Conservation (phyloP, 495 filamentous ascomycete species). For the Lineolata rhizophorae region DNA sequence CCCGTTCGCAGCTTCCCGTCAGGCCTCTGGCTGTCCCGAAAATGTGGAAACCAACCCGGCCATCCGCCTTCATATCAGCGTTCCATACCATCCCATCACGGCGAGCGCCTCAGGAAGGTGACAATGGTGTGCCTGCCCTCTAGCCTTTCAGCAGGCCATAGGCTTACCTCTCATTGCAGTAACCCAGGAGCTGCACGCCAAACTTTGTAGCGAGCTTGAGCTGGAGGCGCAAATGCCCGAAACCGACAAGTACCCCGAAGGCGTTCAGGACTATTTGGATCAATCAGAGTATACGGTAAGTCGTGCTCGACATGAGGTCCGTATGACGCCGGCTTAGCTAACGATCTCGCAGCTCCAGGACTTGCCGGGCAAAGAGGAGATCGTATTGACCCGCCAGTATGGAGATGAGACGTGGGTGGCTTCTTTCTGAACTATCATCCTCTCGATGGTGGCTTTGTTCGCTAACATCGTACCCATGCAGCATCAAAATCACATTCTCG, state of each 20-base stretch:
- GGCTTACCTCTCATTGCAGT: no score
- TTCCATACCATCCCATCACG: constrained; percentile 15
- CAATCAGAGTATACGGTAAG: constrained; percentile 36
- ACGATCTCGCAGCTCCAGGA: constrained; percentile 51
- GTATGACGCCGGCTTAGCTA: no score
- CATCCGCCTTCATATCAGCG: background rate
- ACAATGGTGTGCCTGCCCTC: no score
- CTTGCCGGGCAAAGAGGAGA: constrained; percentile 62
- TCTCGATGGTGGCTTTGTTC: constrained; percentile 3
- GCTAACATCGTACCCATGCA: constrained; percentile 18
- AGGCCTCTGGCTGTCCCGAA: constrained; percentile 22
- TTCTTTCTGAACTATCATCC: constrained; percentile 2
- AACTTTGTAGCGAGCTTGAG: constrained; percentile 57
- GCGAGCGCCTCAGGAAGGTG: no score
- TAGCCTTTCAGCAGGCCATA: no score
- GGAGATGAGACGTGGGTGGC: constrained; percentile 64
- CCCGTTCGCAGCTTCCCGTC: constrained; percentile 27
- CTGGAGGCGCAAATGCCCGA: constrained; percentile 36
- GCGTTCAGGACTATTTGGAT: constrained; percentile 51
- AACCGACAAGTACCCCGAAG: constrained; percentile 32
- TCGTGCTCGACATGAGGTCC: no score
- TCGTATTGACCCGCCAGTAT: constrained; percentile 60
- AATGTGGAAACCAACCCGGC: constrained; percentile 32
- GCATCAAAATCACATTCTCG: constrained; percentile 81
- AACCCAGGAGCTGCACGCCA: constrained; percentile 52